phyloP scores from a whole-genome alignment of 2,329 filamentous ascomycete genomes.

The Helicocarpus griseus region DNA sequence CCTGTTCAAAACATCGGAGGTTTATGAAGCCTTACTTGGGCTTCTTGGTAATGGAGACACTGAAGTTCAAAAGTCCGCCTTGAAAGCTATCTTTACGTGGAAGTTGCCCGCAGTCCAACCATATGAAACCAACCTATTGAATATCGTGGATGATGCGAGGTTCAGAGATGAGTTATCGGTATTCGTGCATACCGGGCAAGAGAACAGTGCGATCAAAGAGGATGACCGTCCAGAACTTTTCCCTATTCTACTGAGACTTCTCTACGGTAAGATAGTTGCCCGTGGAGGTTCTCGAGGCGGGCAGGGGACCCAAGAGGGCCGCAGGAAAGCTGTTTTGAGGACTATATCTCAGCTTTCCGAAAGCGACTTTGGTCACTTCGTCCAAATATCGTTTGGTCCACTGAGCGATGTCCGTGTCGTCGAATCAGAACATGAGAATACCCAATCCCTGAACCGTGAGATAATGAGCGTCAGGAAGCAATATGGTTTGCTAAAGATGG shows the following conservation, averaged over 20 bases:
- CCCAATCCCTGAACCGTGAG: conserved; percentile 48
- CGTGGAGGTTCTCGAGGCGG: conserved; percentile 68
- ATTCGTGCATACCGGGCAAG: conserved; percentile 62
- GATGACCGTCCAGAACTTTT: conserved; percentile 66
- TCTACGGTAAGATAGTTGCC: conserved; percentile 84
- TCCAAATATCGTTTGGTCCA: conserved; percentile 69
- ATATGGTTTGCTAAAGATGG: conserved; percentile 84
- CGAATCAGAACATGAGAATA: conserved; percentile 39
- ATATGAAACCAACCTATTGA: conserved; percentile 78
- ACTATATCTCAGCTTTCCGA: conserved; percentile 68
- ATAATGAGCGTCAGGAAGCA: conserved; percentile 65
- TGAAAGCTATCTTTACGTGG: conserved; percentile 83
- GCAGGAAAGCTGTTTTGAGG: conserved; percentile 62
- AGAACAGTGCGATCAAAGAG: conserved; percentile 57
- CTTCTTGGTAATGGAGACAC: conserved; percentile 80
- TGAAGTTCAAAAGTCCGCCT: conserved; percentile 74
- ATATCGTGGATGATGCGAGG: conserved; percentile 77
- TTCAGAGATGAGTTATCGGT: conserved; percentile 92
- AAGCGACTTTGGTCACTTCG: conserved; percentile 67
- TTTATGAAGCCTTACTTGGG: conserved; percentile 63
- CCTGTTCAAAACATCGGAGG: conserved; percentile 65
- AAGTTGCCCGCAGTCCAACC: conserved; percentile 65
- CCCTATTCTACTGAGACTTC: conserved; percentile 73
- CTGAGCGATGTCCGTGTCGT: conserved; percentile 54
- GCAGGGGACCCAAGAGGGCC: conserved; percentile 69